A percentile compares a stretch with the other conserved stretches of the same genome.
These are phyloP conservation scores for Danielia oregonensis DNA, from an alignment of 805 yeast species.

Conservation along the genomic window DNA sequence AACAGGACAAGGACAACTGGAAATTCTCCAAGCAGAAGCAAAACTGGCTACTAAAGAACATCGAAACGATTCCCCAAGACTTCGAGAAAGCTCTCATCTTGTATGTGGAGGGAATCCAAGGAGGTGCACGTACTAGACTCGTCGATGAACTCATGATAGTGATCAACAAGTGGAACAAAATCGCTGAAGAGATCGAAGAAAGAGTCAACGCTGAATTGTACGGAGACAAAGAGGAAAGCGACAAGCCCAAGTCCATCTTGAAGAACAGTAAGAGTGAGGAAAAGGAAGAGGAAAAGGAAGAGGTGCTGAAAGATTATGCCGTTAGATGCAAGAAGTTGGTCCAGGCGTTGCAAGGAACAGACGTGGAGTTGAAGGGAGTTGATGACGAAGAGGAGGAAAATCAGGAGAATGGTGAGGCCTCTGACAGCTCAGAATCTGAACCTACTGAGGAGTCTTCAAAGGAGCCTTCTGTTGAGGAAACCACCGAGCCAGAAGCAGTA, in stretches of 20 bases:
- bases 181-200: slow-evolving; percentile 39
- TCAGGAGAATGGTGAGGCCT: neutral
- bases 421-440: neutral
- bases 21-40: slow-evolving; percentile 85
- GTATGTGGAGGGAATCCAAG: slow-evolving; percentile 63
- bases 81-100: slow-evolving; percentile 48
- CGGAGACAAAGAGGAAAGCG: slow-evolving; percentile 19
- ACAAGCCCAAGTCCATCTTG: slow-evolving; percentile 8
- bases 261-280: slow-evolving; percentile 10
- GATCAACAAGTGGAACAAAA: slow-evolving; percentile 54
- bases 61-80: slow-evolving; percentile 46
- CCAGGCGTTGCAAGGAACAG: slow-evolving; percentile 32
- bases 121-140: slow-evolving; percentile 62
- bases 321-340: slow-evolving; percentile 37
- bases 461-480: neutral
- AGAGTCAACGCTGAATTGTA: slow-evolving; percentile 35
- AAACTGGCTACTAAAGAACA: slow-evolving; percentile 74
- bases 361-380: slow-evolving; percentile 29
- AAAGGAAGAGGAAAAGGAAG: slow-evolving; percentile 7
- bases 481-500: neutral
- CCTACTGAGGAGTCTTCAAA: slow-evolving; percentile 4
- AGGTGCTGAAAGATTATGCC: slow-evolving; percentile 31
- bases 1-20: slow-evolving; percentile 60
- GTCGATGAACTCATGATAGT: slow-evolving; percentile 45
- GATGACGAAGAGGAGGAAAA: slow-evolving; percentile 7